These are phyloP conservation scores for Ceratocystis diversiconidia DNA, from an alignment of 2,329 filamentous ascomycete genomes.

Conservation along the genomic window DNA sequence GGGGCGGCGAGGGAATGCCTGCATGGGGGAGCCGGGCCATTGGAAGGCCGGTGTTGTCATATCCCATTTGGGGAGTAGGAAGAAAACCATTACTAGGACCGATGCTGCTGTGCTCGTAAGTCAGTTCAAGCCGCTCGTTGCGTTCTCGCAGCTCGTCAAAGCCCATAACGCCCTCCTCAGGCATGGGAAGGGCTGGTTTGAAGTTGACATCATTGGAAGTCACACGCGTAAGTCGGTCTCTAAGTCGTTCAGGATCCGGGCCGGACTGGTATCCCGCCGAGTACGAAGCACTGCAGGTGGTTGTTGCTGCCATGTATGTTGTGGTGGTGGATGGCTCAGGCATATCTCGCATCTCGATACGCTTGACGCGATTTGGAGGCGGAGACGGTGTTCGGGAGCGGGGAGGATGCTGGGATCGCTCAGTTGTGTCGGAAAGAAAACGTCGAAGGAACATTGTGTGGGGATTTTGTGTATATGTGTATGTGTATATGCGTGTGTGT, in stretches of 20 bases:
- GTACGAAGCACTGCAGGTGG: conserved; percentile 12
- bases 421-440: conserved; percentile 11
- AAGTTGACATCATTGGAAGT: conserved; percentile 12
- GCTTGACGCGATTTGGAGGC: conserved; percentile 14
- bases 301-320: conserved; percentile 5
- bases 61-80: conserved; percentile 8
- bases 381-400: conserved; percentile 16
- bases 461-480: not conserved
- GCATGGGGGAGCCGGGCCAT: conserved; percentile 15
- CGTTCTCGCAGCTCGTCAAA: conserved; percentile 16
- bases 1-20: conserved; percentile 15
- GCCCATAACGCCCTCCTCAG: conserved; percentile 16
- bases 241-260: conserved; percentile 13
- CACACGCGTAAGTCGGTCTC: conserved; percentile 14
- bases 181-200: conserved; percentile 15
- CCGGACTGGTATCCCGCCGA: conserved; percentile 8
- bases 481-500: not conserved
- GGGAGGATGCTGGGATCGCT: conserved; percentile 15
- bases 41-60: conserved; percentile 15
- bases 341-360: conserved; percentile 17
- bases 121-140: conserved; percentile 11
- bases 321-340: conserved; percentile 13
- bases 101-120: not conserved
- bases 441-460: conserved; percentile 15
- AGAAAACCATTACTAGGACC: not conserved